A percentile compares a stretch with the other conserved stretches of the same genome.
These are phyloP conservation scores for Hanseniaspora vineae DNA, from an alignment of 805 yeast species.

Conservation along the genomic window DNA sequence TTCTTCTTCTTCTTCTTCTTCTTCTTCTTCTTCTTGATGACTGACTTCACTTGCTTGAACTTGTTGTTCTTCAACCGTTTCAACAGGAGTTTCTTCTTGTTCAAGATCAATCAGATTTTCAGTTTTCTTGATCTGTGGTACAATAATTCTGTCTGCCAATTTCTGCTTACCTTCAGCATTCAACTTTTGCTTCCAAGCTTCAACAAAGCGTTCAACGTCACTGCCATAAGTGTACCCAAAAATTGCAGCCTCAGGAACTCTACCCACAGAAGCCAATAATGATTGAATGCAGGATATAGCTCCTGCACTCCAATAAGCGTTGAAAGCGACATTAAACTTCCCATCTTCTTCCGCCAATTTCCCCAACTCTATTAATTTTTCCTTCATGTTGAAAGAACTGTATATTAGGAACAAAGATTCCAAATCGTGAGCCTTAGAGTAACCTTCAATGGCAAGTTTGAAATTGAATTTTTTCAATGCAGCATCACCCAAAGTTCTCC, in stretches of 20 bases:
- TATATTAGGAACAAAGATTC: slow-evolving; percentile 72
- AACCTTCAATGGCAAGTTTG: slow-evolving; percentile 68
- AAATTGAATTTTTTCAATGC: slow-evolving; percentile 71
- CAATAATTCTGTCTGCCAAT: slow-evolving; percentile 46
- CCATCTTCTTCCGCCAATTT: slow-evolving; percentile 57
- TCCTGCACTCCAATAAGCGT: slow-evolving; percentile 79
- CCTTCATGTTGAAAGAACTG: slow-evolving; percentile 64
- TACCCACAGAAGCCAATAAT: slow-evolving; percentile 51
- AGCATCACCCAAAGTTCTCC: slow-evolving; percentile 87
- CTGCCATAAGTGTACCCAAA: slow-evolving; percentile 61
- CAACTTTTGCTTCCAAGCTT: slow-evolving; percentile 57
- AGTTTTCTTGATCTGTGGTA: background rate
- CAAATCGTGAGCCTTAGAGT: slow-evolving; percentile 64
- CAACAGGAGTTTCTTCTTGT: slow-evolving; percentile 15
- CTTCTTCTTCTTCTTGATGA: slow-evolving; percentile 10
- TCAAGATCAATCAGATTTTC: background rate
- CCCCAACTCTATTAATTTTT: slow-evolving; percentile 51
- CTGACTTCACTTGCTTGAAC: slow-evolving; percentile 13
- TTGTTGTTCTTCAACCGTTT: slow-evolving; percentile 7
- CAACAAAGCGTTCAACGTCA: slow-evolving; percentile 34
- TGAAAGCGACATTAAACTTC: slow-evolving; percentile 80
- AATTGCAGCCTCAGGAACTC: slow-evolving; percentile 76
- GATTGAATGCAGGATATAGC: slow-evolving; percentile 51
- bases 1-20: slow-evolving; percentile 10
- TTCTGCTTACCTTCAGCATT: slow-evolving; percentile 35